These are phyloP conservation scores for Parachlorella kessleri DNA, from an alignment of 139 green algal genomes.

Conservation along the genomic window DNA sequence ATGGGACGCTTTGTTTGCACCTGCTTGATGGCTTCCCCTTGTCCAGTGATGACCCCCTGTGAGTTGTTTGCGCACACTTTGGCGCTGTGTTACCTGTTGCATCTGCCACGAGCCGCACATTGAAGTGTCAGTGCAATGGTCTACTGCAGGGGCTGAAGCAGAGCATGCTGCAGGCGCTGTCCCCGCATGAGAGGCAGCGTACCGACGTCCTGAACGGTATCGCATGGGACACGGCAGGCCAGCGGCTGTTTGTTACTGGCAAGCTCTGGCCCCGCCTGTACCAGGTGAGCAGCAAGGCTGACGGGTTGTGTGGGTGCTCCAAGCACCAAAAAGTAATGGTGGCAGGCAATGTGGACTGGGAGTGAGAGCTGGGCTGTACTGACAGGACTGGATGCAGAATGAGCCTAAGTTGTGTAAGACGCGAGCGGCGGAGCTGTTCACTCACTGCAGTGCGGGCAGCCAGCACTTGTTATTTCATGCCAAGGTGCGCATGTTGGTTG, in stretches of 20 bases:
- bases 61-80: too few relatives aligned
- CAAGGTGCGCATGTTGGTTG: too few relatives aligned
- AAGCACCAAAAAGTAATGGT: neutral
- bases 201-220: constrained; percentile 91
- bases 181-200: constrained; percentile 33
- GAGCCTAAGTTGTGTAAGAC: too few relatives aligned
- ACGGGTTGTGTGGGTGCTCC: too few relatives aligned
- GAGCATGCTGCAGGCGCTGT: constrained; percentile 34
- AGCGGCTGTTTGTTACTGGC: constrained; percentile 83
- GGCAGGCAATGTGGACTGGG: neutral
- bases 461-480: neutral
- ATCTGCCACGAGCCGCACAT: too few relatives aligned
- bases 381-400: too few relatives aligned
- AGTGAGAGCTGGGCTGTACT: too few relatives aligned
- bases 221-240: constrained; percentile 66
- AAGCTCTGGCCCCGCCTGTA: constrained; percentile 52
- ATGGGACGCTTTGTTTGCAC: too few relatives aligned
- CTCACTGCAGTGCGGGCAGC: neutral
- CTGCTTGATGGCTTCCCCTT: too few relatives aligned
- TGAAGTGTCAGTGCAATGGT: too few relatives aligned
- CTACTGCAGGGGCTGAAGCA: constrained; percentile 47
- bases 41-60: too few relatives aligned
- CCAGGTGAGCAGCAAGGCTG: constrained; percentile 42
- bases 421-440: neutral
- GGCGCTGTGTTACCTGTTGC: too few relatives aligned